phyloP scores from a whole-genome alignment of 139 green algal species.

The Yamagishiella unicocca region DNA sequence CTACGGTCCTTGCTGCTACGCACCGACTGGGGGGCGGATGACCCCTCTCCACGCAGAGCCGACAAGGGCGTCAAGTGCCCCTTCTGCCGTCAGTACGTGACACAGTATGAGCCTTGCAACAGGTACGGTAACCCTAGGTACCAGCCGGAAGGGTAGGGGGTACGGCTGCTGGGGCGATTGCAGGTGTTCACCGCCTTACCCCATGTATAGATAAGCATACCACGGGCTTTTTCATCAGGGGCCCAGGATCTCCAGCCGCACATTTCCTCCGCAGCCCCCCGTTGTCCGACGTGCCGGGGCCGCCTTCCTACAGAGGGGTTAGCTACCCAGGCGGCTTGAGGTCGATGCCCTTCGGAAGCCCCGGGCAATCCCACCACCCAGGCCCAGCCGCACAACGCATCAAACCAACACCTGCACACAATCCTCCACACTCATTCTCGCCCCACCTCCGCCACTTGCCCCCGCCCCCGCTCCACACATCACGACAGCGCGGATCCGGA shows the following conservation, averaged over 20 bases:
- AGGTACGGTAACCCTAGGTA: too few relatives aligned
- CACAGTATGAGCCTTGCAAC: conserved; percentile 54
- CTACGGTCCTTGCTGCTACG: too few relatives aligned
- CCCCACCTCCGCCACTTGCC: neutral
- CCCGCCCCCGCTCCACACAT: neutral
- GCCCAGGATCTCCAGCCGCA: too few relatives aligned
- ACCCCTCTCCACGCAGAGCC: too few relatives aligned
- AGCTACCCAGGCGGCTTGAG: too few relatives aligned
- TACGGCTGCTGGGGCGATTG: neutral
- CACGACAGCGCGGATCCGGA: conserved; percentile 48
- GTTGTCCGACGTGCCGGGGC: neutral
- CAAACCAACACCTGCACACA: neutral
- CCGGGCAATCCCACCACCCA: neutral
- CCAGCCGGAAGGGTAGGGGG: too few relatives aligned
- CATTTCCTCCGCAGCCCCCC: too few relatives aligned
- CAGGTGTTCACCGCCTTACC: too few relatives aligned
- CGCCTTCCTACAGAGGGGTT: neutral
- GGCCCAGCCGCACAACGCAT: neutral
- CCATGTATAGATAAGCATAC: too few relatives aligned
- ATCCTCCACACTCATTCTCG: neutral
- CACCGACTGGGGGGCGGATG: too few relatives aligned
- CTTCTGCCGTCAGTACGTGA: conserved; percentile 67
- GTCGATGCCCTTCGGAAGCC: too few relatives aligned
- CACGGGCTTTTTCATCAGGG: too few relatives aligned
- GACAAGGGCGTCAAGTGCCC: conserved; percentile 74